These are phyloP conservation scores for Leccinum imitatum DNA, from an alignment of 768 basidiomycete species.

Conservation along the genomic window DNA sequence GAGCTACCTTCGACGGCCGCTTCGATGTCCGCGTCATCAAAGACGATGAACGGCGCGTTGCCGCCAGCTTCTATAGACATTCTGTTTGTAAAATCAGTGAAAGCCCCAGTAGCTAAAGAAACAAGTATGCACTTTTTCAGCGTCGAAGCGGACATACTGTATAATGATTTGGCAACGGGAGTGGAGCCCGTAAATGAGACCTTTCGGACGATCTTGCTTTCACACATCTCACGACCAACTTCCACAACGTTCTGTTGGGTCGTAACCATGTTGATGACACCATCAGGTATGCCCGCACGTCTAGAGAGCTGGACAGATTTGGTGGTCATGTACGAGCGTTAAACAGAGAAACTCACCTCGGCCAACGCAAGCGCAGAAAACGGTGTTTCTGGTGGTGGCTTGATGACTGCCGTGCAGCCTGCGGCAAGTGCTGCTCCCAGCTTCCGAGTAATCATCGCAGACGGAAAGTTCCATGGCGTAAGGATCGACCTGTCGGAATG, in stretches of 20 bases:
- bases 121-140: slow-evolving; percentile 67
- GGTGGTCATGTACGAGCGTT: neutral
- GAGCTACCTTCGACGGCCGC: slow-evolving; percentile 78
- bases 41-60: slow-evolving; percentile 95
- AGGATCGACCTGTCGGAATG: slow-evolving; percentile 58
- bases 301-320: slow-evolving; percentile 56
- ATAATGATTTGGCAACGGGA: slow-evolving; percentile 72
- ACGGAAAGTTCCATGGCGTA: slow-evolving; percentile 94
- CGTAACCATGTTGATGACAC: slow-evolving; percentile 93
- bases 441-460: slow-evolving; percentile 93
- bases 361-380: slow-evolving; percentile 88
- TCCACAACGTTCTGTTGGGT: slow-evolving; percentile 80
- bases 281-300: slow-evolving; percentile 91
- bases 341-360: slow-evolving; percentile 52
- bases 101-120: neutral
- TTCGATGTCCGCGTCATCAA: slow-evolving; percentile 93
- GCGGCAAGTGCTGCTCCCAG: slow-evolving; percentile 87
- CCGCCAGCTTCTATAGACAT: slow-evolving; percentile 88
- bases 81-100: slow-evolving; percentile 27
- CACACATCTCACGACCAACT: slow-evolving; percentile 94
- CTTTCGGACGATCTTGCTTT: slow-evolving; percentile 83
- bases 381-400: slow-evolving; percentile 93
- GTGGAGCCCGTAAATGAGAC: slow-evolving; percentile 92
- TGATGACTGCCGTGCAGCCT: slow-evolving; percentile 95
- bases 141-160: slow-evolving; percentile 69